Conservation (phyloP, 345 rosid species). For the Gossypium ekmanianum region DNA sequence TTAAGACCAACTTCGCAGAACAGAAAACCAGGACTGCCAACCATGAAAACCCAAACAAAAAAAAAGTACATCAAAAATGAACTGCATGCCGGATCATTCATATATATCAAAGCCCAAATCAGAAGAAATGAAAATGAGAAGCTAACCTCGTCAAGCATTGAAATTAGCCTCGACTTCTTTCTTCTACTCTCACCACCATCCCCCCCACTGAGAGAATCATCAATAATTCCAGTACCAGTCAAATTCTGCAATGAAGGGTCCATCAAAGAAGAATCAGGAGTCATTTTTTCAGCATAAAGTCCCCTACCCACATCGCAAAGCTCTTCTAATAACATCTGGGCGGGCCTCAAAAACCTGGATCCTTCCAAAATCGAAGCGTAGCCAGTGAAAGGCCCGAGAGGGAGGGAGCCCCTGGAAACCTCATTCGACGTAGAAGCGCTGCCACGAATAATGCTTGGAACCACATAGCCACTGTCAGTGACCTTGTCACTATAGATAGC, state of each 20-base stretch:
- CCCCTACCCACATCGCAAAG: slow-evolving; percentile 64
- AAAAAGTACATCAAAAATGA: slow-evolving; percentile 6
- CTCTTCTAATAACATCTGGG: slow-evolving; percentile 79
- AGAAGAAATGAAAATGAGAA: background rate
- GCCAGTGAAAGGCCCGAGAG: slow-evolving; percentile 76
- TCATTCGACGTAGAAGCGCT: slow-evolving; percentile 38
- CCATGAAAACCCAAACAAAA: background rate
- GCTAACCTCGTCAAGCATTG: slow-evolving; percentile 87
- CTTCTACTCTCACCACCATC: slow-evolving; percentile 49
- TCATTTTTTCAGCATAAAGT: slow-evolving; percentile 40
- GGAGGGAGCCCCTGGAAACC: slow-evolving; percentile 50
- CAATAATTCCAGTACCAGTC: slow-evolving; percentile 28
- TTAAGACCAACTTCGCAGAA: background rate
- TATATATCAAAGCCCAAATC: background rate
- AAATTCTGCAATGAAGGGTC: slow-evolving; percentile 47
- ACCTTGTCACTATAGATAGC: slow-evolving; percentile 22
- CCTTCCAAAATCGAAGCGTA: slow-evolving; percentile 74
- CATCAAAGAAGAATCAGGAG: slow-evolving; percentile 49
- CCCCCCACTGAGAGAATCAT: slow-evolving; percentile 29
- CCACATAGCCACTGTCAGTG: slow-evolving; percentile 28
- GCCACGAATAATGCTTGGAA: slow-evolving; percentile 33
- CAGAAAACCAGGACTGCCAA: background rate
- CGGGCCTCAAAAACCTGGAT: slow-evolving; percentile 84
- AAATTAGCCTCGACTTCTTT: slow-evolving; percentile 69
- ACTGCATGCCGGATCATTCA: background rate